phyloP scores from a whole-genome alignment of 1,284 basidiomycete genomes.

The Trametes pubescens region DNA sequence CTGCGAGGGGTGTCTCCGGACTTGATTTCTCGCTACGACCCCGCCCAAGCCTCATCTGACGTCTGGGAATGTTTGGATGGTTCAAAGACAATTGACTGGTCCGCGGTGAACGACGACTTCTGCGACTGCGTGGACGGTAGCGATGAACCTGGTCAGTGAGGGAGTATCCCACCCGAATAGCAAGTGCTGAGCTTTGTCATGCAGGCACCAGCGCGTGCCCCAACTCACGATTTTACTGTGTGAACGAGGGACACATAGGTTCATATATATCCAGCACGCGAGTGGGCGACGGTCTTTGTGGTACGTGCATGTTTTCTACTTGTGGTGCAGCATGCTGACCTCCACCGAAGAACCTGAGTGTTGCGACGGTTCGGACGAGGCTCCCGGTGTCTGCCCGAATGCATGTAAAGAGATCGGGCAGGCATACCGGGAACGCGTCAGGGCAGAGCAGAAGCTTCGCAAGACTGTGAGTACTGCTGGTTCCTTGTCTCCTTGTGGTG shows the following conservation, averaged over 20 bases:
- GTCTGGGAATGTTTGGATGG: constrained; percentile 80
- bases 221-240: constrained; percentile 84
- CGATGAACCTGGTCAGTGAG: constrained; percentile 83
- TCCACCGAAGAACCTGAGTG: constrained; percentile 82
- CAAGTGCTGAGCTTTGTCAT: neutral
- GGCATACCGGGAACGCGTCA: constrained; percentile 68
- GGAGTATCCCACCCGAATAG: no score
- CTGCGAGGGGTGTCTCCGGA: constrained; percentile 42
- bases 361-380: constrained; percentile 98
- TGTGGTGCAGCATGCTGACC: neutral
- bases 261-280: constrained; percentile 80
- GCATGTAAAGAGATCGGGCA: constrained; percentile 82
- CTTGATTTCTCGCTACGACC: constrained; percentile 40
- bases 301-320: constrained; percentile 53
- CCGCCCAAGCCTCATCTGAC: constrained; percentile 42
- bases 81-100: constrained; percentile 75
- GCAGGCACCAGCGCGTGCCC: constrained; percentile 89
- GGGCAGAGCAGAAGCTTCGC: constrained; percentile 78
- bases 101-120: constrained; percentile 91
- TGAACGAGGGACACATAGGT: constrained; percentile 90
- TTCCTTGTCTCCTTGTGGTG: neutral
- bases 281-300: constrained; percentile 96
- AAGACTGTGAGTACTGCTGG: constrained; percentile 68
- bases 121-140: constrained; percentile 95
- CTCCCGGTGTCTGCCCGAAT: constrained; percentile 81